Evolutionary conservation across 345 rosid species (phyloP).

Genomic region (Anacardium occidentale): DNA sequence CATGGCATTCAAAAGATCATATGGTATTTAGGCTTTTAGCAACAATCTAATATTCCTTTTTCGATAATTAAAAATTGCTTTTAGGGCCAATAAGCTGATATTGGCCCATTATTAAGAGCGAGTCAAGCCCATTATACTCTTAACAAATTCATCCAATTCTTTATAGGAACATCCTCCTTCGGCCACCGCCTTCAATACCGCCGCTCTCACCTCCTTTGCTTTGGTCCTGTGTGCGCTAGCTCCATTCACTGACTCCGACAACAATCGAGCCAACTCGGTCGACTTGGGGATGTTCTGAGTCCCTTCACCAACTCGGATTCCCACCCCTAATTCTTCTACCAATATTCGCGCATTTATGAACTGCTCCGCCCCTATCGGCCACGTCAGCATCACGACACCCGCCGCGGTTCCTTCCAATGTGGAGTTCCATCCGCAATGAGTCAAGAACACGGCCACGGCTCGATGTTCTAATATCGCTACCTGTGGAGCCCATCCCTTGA

Average conservation of each 20-base stretch:
- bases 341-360: slow-evolving; percentile 29
- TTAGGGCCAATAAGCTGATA: no score
- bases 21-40: no score
- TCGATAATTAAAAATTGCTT: no score
- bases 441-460: slow-evolving; percentile 10
- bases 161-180: slow-evolving; percentile 37
- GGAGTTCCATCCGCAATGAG: slow-evolving; percentile 27
- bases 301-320: slow-evolving; percentile 33
- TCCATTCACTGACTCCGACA: slow-evolving; percentile 25
- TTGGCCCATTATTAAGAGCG: no score
- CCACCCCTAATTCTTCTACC: slow-evolving; percentile 28
- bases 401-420: slow-evolving; percentile 25
- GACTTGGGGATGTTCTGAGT: slow-evolving; percentile 29
- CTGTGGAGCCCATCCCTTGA: slow-evolving; percentile 25
- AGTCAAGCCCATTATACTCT: background rate
- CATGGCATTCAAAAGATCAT: no score
- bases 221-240: slow-evolving; percentile 12
- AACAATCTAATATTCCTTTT: no score
- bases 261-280: slow-evolving; percentile 26
- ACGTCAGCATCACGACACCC: slow-evolving; percentile 39
- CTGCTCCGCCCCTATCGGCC: slow-evolving; percentile 45
- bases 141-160: slow-evolving; percentile 29
- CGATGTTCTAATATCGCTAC: slow-evolving; percentile 13
- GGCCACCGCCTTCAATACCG: slow-evolving; percentile 7
- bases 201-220: slow-evolving; percentile 22